Conservation (phyloP, 192 early-diverging fungal species). For the Coemansia guatemalensis region DNA sequence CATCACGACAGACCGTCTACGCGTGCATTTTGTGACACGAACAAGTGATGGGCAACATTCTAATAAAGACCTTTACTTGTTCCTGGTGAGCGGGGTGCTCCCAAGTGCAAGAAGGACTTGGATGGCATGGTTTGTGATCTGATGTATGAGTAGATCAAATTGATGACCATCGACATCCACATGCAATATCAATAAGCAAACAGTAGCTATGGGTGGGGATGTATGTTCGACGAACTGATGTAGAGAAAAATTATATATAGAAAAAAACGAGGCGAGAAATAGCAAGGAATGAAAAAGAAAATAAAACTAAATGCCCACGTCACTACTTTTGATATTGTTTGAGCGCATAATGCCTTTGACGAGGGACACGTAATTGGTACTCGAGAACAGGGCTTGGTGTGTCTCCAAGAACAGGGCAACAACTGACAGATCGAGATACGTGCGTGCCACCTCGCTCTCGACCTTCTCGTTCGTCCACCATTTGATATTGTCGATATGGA, state of each 20-base stretch:
- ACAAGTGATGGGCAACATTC: neutral
- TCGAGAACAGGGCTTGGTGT: slow-evolving; percentile 44
- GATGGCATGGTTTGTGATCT: no score
- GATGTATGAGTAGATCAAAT: no score
- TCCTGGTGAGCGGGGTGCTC: no score
- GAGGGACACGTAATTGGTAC: slow-evolving; percentile 43
- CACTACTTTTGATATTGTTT: slow-evolving; percentile 3
- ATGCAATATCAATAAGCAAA: no score
- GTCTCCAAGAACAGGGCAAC: slow-evolving; percentile 45
- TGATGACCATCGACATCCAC: no score
- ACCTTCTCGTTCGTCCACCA: slow-evolving; percentile 37
- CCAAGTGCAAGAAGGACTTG: no score
- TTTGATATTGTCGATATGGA: slow-evolving; percentile 52
- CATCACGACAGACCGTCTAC: neutral
- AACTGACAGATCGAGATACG: slow-evolving; percentile 35
- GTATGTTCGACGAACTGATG: no score
- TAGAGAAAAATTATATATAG: no score
- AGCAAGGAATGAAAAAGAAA: neutral
- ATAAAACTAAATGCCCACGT: neutral
- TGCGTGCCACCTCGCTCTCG: slow-evolving; percentile 32
- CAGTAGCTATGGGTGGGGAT: no score
- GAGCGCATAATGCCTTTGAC: slow-evolving; percentile 51
- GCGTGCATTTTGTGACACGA: neutral
- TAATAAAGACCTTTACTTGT: no score
- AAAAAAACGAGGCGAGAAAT: no score